Percentiles rank a stretch among this genome's conserved stretches.
Evolutionary conservation across 495 filamentous ascomycete species (phyloP).

Genomic region (Hypoxylon perforatum): DNA sequence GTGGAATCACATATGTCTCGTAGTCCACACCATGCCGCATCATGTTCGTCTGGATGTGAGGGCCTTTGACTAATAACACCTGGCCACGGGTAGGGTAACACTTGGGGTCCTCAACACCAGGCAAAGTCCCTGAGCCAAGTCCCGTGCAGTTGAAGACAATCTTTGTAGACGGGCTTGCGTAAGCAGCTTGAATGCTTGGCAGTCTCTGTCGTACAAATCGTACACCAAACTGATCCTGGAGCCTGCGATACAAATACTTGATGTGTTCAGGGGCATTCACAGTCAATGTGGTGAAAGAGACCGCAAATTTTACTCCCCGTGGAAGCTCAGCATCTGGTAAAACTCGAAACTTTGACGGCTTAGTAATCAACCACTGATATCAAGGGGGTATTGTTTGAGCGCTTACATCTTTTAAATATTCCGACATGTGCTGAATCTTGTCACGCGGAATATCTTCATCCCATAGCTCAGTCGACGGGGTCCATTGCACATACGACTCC

Average conservation of each 20-base stretch:
- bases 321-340: slow-evolving; percentile 41
- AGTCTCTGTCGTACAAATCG: slow-evolving; percentile 41
- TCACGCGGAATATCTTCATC: slow-evolving; percentile 42
- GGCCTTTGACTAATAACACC: slow-evolving; percentile 52
- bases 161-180: slow-evolving; percentile 35
- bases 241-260: slow-evolving; percentile 27
- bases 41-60: slow-evolving; percentile 42
- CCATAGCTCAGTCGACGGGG: slow-evolving; percentile 48
- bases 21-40: slow-evolving; percentile 52
- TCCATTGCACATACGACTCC: slow-evolving; percentile 41
- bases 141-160: slow-evolving; percentile 51
- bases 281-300: slow-evolving; percentile 47
- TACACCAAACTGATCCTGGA: slow-evolving; percentile 34
- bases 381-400: neutral
- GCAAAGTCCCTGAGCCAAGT: slow-evolving; percentile 36
- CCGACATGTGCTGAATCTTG: slow-evolving; percentile 45
- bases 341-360: slow-evolving; percentile 3
- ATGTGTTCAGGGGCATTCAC: slow-evolving; percentile 48
- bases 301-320: slow-evolving; percentile 40
- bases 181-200: slow-evolving; percentile 37
- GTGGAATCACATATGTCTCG: slow-evolving; percentile 51
- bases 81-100: slow-evolving; percentile 53
- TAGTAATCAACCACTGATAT: neutral
- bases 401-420: slow-evolving; percentile 48
- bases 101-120: slow-evolving; percentile 44